Evolutionary conservation across 163 green algal species (phyloP).

Genomic region (Prototheca wickerhamii): DNA sequence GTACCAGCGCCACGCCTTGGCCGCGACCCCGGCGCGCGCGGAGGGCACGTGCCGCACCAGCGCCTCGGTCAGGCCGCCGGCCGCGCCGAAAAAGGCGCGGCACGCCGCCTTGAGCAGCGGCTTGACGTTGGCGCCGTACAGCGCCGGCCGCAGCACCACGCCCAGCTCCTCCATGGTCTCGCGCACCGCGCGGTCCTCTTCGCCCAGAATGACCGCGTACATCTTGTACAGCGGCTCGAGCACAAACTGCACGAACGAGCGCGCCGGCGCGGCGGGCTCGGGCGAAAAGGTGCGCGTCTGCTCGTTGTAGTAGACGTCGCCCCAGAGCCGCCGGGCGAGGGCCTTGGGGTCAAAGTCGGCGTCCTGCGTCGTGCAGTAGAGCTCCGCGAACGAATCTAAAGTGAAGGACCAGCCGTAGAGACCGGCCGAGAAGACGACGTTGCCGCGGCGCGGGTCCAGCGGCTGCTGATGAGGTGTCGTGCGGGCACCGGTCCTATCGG

Average conservation of each 20-base stretch:
- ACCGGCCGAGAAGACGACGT: constrained; percentile 78
- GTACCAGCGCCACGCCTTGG: constrained; percentile 55
- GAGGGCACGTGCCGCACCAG: constrained; percentile 74
- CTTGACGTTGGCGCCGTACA: constrained; percentile 80
- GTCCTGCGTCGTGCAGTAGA: constrained; percentile 61
- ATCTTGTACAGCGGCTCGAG: constrained; percentile 98
- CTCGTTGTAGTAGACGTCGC: constrained; percentile 85
- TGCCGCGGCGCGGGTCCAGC: constrained; percentile 77
- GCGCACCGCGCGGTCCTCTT: constrained; percentile 35
- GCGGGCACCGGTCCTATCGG: not conserved
- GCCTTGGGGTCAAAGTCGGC: constrained; percentile 50
- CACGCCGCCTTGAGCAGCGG: constrained; percentile 82
- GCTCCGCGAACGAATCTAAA: constrained; percentile 76
- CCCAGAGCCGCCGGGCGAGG: constrained; percentile 87
- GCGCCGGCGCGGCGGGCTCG: constrained; percentile 37
- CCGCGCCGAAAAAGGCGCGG: constrained; percentile 49
- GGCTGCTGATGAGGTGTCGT: not conserved
- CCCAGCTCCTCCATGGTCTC: constrained; percentile 74
- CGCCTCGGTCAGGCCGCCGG: constrained; percentile 78
- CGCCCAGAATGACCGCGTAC: constrained; percentile 54
- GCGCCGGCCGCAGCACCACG: constrained; percentile 66
- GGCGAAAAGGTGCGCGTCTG: constrained; percentile 32
- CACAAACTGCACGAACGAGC: constrained; percentile 91
- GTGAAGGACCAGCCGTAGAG: constrained; percentile 89
- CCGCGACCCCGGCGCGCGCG: constrained; percentile 46